Percentiles rank a stretch among this genome's conserved stretches.
Evolutionary conservation across 768 basidiomycete species (phyloP).

Genomic region (Candolleomyces eurysporus): DNA sequence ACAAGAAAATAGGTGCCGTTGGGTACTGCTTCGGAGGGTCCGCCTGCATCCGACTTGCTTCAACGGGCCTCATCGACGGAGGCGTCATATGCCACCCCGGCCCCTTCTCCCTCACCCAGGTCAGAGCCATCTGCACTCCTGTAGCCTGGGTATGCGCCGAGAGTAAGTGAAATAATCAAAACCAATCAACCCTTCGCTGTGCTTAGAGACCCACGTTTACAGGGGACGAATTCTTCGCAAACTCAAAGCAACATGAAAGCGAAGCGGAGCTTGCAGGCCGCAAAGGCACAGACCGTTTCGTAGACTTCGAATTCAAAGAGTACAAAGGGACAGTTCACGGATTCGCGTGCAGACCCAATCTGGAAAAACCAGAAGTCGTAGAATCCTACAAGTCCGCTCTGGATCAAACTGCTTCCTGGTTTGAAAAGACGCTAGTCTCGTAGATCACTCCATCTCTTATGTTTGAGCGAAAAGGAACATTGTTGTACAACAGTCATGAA

Average conservation of each 20-base stretch:
- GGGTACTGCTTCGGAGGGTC: slow-evolving; percentile 47
- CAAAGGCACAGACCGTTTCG: not conserved
- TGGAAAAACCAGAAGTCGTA: not conserved
- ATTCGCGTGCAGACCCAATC: not conserved
- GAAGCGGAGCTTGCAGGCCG: not conserved
- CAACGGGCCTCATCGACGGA: slow-evolving; percentile 34
- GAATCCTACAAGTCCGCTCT: not conserved
- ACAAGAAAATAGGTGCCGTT: slow-evolving; percentile 39
- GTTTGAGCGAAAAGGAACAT: not conserved
- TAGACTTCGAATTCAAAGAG: not conserved
- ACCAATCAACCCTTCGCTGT: too few relatives aligned
- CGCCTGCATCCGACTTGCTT: slow-evolving; percentile 34
- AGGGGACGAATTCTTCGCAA: not conserved
- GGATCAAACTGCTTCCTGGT: not conserved
- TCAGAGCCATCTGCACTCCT: slow-evolving; percentile 38
- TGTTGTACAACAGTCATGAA: not conserved
- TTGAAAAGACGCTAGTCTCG: not conserved
- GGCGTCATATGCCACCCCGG: slow-evolving; percentile 44
- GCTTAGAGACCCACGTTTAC: too few relatives aligned
- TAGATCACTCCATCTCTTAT: not conserved
- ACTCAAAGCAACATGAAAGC: not conserved
- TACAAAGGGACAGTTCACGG: not conserved
- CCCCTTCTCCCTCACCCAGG: slow-evolving; percentile 26
- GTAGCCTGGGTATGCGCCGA: slow-evolving; percentile 40
- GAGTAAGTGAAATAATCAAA: slow-evolving; percentile 20